Conservation (phyloP, 2,329 filamentous ascomycete genomes). For the Apiospora koreana region DNA sequence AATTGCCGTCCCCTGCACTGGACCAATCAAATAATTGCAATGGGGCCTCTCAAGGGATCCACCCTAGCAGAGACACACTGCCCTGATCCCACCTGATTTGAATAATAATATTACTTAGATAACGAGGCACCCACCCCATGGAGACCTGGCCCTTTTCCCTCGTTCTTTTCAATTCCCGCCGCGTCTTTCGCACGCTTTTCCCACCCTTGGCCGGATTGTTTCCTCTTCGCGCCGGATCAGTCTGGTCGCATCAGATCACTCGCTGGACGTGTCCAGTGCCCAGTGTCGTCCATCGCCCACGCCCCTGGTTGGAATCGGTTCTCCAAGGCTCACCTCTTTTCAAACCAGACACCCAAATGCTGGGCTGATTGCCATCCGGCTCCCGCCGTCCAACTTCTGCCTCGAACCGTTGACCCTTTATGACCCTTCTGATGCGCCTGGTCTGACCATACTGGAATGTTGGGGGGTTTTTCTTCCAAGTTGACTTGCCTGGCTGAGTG, state of each 20-base stretch:
- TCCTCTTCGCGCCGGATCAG: not conserved
- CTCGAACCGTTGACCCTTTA: not conserved
- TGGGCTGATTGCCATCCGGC: not conserved
- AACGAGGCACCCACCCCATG: slow-evolving; percentile 1
- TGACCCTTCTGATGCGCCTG: not conserved
- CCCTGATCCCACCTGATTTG: slow-evolving; percentile 2
- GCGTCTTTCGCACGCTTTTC: not conserved
- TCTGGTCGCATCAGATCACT: not conserved
- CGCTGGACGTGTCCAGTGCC: not conserved
- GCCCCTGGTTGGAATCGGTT: not conserved
- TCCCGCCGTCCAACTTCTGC: not conserved
- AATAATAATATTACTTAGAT: slow-evolving; percentile 7
- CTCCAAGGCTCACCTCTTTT: not conserved
- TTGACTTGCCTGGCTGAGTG: not conserved
- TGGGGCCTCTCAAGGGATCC: not conserved
- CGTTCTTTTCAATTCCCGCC: not conserved
- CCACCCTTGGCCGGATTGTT: not conserved
- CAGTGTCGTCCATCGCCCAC: not conserved
- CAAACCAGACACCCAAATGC: not conserved
- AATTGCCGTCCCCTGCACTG: not conserved
- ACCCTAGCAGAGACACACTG: not conserved
- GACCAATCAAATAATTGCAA: slow-evolving; percentile 10
- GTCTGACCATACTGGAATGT: not conserved
- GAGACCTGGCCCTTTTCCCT: not conserved
- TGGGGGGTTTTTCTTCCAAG: not conserved